Percentiles rank a stretch among this genome's conserved stretches.
phyloP scores from a whole-genome alignment of 2,329 filamentous ascomycete genomes.

The Pyrenophora seminiperda region DNA sequence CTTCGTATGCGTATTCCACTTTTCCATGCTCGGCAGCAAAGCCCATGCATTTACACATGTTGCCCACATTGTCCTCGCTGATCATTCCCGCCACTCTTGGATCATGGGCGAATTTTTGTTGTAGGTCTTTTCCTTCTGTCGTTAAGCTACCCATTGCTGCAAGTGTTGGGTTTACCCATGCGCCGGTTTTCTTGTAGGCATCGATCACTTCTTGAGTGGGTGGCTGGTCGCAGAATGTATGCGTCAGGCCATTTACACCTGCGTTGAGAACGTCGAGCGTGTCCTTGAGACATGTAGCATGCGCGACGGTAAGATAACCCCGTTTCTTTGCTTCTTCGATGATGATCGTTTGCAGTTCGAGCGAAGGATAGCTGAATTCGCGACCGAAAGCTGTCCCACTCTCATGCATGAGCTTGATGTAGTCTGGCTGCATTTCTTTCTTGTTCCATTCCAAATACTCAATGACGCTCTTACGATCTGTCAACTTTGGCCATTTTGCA shows the following conservation, averaged over 20 bases:
- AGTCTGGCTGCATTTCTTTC: slow-evolving; percentile 51
- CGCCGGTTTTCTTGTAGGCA: slow-evolving; percentile 51
- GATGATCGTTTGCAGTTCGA: slow-evolving; percentile 54
- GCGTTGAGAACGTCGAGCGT: slow-evolving; percentile 50
- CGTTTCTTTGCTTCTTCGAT: slow-evolving; percentile 49
- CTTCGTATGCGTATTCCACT: slow-evolving; percentile 51
- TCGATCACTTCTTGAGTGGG: slow-evolving; percentile 48
- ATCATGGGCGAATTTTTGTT: slow-evolving; percentile 51
- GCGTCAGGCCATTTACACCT: slow-evolving; percentile 53
- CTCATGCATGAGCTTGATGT: slow-evolving; percentile 61
- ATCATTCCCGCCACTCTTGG: slow-evolving; percentile 43
- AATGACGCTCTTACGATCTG: slow-evolving; percentile 49
- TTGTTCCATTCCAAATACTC: slow-evolving; percentile 51
- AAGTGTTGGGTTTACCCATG: slow-evolving; percentile 53
- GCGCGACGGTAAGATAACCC: slow-evolving; percentile 49
- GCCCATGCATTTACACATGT: slow-evolving; percentile 51
- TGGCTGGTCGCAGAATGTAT: slow-evolving; percentile 51
- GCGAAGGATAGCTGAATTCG: slow-evolving; percentile 47
- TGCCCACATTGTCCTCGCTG: slow-evolving; percentile 39
- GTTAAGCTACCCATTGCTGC: slow-evolving; percentile 49
- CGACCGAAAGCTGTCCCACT: slow-evolving; percentile 49
- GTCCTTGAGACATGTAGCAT: slow-evolving; percentile 48
- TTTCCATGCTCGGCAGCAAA: slow-evolving; percentile 42
- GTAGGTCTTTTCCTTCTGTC: slow-evolving; percentile 47
- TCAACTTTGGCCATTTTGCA: slow-evolving; percentile 56